Evolutionary conservation across 164 flowering plant genomes (phyloP).

Genomic region (Vitis rotundifolia): DNA sequence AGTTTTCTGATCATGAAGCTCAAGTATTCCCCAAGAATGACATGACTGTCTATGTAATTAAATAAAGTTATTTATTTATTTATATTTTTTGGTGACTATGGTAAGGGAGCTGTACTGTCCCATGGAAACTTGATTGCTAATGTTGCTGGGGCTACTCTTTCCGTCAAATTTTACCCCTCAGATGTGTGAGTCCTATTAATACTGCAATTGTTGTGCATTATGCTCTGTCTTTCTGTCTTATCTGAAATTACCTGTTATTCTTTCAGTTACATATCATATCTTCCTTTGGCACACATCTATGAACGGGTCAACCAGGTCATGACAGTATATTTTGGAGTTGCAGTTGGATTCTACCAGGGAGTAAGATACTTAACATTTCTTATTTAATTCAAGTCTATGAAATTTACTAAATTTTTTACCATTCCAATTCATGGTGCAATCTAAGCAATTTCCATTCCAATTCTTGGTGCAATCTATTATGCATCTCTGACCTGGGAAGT

Average conservation of each 20-base stretch:
- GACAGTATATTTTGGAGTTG: slow-evolving; percentile 65
- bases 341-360: slow-evolving; percentile 98
- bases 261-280: slow-evolving; percentile 89
- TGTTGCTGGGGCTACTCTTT: slow-evolving; percentile 59
- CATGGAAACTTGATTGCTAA: slow-evolving; percentile 87
- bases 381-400: no score
- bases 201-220: not conserved
- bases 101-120: slow-evolving; percentile 81
- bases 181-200: slow-evolving; percentile 65
- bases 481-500: no score
- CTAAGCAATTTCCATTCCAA: no score
- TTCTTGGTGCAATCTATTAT: no score
- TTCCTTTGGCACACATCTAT: slow-evolving; percentile 97
- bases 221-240: not conserved
- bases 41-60: not conserved
- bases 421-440: no score
- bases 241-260: slow-evolving; percentile 9
- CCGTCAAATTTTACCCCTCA: slow-evolving; percentile 51
- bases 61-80: not conserved
- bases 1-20: not conserved
- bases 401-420: no score
- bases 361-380: slow-evolving; percentile 34
- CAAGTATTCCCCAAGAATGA: not conserved
- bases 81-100: not conserved
- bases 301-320: slow-evolving; percentile 81